Percentiles rank a stretch among this genome's conserved stretches.
These are phyloP conservation scores for Globisporangium cylindrosporum DNA, from an alignment of 352 stramenopile genomes.

Conservation along the genomic window DNA sequence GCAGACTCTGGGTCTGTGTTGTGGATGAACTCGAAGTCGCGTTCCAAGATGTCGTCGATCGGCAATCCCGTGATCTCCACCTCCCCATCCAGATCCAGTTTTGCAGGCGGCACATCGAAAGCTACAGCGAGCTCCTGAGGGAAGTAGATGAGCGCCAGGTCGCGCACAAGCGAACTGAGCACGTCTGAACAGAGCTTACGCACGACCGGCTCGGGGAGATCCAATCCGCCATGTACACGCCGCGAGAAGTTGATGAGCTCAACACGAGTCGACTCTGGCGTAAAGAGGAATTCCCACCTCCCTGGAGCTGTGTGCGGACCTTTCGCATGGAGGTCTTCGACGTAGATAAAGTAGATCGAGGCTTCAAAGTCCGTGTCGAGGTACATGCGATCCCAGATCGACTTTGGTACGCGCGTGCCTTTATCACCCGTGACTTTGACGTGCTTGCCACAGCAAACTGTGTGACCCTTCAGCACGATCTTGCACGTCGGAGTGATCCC, in stretches of 20 bases:
- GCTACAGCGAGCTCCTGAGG: constrained; percentile 54
- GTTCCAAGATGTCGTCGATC: constrained; percentile 66
- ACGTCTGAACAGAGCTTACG: constrained; percentile 71
- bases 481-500: constrained; percentile 68
- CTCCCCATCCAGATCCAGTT: constrained; percentile 57
- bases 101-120: constrained; percentile 52
- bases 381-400: constrained; percentile 78
- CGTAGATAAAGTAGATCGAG: constrained; percentile 58
- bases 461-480: constrained; percentile 58
- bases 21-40: constrained; percentile 30
- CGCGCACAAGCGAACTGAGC: constrained; percentile 54
- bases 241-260: constrained; percentile 68
- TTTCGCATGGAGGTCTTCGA: constrained; percentile 44
- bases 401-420: constrained; percentile 72
- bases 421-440: constrained; percentile 78
- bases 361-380: constrained; percentile 66
- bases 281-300: constrained; percentile 63
- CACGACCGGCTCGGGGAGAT: constrained; percentile 65
- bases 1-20: constrained; percentile 1
- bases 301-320: constrained; percentile 21
- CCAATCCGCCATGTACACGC: constrained; percentile 61
- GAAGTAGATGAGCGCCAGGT: constrained; percentile 64
- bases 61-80: constrained; percentile 46
- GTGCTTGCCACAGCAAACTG: constrained; percentile 64
- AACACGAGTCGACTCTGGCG: constrained; percentile 50